These are phyloP conservation scores for Angophora floribunda DNA, from an alignment of 345 rosid genomes.

Conservation along the genomic window DNA sequence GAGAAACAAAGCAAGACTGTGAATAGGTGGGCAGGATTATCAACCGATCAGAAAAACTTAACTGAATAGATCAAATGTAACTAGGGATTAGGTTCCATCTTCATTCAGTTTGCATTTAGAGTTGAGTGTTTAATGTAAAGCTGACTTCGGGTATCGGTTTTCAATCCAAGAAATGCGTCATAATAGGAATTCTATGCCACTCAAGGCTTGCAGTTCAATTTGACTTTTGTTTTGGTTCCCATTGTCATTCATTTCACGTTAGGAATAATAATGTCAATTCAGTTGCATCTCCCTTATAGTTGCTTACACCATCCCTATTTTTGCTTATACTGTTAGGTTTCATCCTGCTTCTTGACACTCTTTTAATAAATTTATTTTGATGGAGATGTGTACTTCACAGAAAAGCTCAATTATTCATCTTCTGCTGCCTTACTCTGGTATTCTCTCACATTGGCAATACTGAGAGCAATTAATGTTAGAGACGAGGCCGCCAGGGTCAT, in stretches of 20 bases:
- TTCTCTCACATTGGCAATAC: slow-evolving; percentile 50
- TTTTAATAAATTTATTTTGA: neutral
- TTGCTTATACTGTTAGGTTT: neutral
- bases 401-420: slow-evolving; percentile 75
- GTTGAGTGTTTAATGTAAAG: neutral
- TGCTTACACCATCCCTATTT: neutral
- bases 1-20: too few species aligned
- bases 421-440: slow-evolving; percentile 57
- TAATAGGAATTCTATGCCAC: neutral
- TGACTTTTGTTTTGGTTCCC: neutral
- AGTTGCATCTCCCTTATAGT: neutral
- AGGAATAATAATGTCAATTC: neutral
- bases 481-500: slow-evolving; percentile 77
- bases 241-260: neutral
- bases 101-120: neutral
- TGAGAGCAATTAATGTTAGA: slow-evolving; percentile 52
- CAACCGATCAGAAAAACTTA: too few species aligned
- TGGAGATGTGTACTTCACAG: slow-evolving; percentile 72
- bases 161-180: neutral
- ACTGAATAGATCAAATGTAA: neutral
- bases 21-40: too few species aligned
- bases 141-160: neutral
- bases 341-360: neutral
- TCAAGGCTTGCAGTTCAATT: neutral
- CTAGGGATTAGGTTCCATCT: neutral